Percentiles rank a stretch among this genome's conserved stretches.
Conservation (phyloP, 2,329 filamentous ascomycete genomes). For the Calonectria crousiana region DNA sequence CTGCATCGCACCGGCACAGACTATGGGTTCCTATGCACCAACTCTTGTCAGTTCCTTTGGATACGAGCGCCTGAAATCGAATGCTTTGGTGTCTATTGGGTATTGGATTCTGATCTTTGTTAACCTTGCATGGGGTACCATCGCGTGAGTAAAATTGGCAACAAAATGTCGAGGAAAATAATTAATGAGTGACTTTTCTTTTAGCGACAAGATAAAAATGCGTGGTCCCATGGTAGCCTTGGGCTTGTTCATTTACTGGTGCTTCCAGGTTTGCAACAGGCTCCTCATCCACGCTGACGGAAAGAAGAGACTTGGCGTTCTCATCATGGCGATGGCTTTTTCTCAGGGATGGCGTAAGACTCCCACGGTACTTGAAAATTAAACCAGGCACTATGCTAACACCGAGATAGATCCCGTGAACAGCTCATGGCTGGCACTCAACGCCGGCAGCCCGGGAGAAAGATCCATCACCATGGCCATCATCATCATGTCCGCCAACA, state of each 20-base stretch:
- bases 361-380: neutral
- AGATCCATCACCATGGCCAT: conserved; percentile 49
- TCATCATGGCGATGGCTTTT: conserved; percentile 32
- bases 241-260: conserved; percentile 35
- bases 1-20: conserved; percentile 32
- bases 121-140: conserved; percentile 48
- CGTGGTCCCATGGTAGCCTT: conserved; percentile 34
- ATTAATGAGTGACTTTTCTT: neutral
- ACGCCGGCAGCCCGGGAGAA: conserved; percentile 44
- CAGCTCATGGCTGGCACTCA: conserved; percentile 48
- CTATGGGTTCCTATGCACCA: conserved; percentile 36
- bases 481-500: conserved; percentile 49
- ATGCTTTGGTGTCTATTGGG: conserved; percentile 50
- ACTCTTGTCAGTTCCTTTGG: conserved; percentile 50
- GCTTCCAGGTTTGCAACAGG: conserved; percentile 34
- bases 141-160: conserved; percentile 1
- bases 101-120: conserved; percentile 49
- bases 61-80: conserved; percentile 47
- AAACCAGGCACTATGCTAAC: neutral
- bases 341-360: conserved; percentile 37
- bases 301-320: conserved; percentile 30
- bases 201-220: conserved; percentile 35
- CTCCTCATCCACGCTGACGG: conserved; percentile 32
- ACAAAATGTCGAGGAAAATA: neutral
- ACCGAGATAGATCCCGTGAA: conserved; percentile 38